A percentile compares a stretch with the other conserved stretches of the same genome.
These are phyloP conservation scores for Mycena pura DNA, from an alignment of 768 basidiomycete species.

Conservation along the genomic window DNA sequence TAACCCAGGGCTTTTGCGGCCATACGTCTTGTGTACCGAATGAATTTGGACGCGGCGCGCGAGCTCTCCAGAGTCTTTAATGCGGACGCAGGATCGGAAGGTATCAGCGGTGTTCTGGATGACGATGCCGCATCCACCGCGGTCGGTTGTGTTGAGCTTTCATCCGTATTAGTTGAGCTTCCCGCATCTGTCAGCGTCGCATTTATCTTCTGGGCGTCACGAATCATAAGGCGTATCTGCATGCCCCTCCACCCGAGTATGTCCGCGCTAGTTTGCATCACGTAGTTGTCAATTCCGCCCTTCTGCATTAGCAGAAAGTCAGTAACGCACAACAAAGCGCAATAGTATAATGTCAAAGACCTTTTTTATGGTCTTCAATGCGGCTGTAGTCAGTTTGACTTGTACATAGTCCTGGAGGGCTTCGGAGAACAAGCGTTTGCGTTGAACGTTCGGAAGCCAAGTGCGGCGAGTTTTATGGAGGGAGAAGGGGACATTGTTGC, in stretches of 20 bases:
- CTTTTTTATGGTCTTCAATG: slow-evolving; percentile 85
- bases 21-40: slow-evolving; percentile 32
- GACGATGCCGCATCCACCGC: background rate
- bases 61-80: slow-evolving; percentile 2
- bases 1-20: slow-evolving; percentile 38
- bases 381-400: slow-evolving; percentile 77
- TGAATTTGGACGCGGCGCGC: slow-evolving; percentile 10
- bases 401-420: slow-evolving; percentile 61
- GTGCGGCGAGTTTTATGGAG: slow-evolving; percentile 86
- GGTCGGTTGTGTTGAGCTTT: background rate
- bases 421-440: slow-evolving; percentile 75
- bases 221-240: slow-evolving; percentile 51
- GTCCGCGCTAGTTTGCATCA: slow-evolving; percentile 53
- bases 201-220: slow-evolving; percentile 26
- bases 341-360: slow-evolving; percentile 40
- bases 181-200: background rate
- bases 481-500: slow-evolving; percentile 91
- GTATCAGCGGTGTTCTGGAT: background rate
- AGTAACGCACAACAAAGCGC: background rate
- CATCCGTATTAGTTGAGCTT: no score
- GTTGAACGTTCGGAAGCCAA: slow-evolving; percentile 89
- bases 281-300: slow-evolving; percentile 76
- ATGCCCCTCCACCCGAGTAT: slow-evolving; percentile 54
- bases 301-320: slow-evolving; percentile 44
- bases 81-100: background rate